Evolutionary conservation across 192 early-diverging fungal genomes (phyloP).

Genomic region (Linnemannia zychae): DNA sequence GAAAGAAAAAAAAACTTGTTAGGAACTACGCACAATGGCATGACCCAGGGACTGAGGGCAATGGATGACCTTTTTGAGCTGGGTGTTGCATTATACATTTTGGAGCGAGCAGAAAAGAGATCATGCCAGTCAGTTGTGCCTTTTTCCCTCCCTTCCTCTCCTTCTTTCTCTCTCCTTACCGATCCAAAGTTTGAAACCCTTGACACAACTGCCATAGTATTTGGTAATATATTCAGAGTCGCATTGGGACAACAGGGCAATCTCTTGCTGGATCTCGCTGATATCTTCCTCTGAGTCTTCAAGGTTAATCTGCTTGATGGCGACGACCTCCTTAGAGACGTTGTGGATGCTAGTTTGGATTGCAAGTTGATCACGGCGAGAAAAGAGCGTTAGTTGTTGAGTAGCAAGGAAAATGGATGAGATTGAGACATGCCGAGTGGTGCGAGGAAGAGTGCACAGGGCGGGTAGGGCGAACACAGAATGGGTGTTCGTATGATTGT

Average conservation of each 20-base stretch:
- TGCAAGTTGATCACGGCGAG: no score
- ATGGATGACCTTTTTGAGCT: not conserved
- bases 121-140: not conserved
- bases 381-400: not conserved
- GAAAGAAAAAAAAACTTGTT: not conserved
- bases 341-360: slow-evolving; percentile 57
- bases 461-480: not conserved
- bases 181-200: slow-evolving; percentile 67
- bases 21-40: not conserved
- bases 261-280: slow-evolving; percentile 68
- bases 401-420: not conserved
- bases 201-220: slow-evolving; percentile 64
- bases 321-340: slow-evolving; percentile 60
- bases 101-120: not conserved
- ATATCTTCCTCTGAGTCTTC: slow-evolving; percentile 67
- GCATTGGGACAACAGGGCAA: slow-evolving; percentile 63
- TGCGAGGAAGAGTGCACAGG: not conserved
- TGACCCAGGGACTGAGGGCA: not conserved
- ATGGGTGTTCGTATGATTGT: not conserved
- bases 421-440: not conserved
- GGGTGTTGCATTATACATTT: not conserved
- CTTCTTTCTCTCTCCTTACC: slow-evolving; percentile 49
- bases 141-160: slow-evolving; percentile 51
- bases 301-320: slow-evolving; percentile 66
- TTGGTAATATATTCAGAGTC: slow-evolving; percentile 63